These are phyloP conservation scores for Talaromyces trachyspermus DNA, from an alignment of 495 filamentous ascomycete genomes.

Conservation along the genomic window DNA sequence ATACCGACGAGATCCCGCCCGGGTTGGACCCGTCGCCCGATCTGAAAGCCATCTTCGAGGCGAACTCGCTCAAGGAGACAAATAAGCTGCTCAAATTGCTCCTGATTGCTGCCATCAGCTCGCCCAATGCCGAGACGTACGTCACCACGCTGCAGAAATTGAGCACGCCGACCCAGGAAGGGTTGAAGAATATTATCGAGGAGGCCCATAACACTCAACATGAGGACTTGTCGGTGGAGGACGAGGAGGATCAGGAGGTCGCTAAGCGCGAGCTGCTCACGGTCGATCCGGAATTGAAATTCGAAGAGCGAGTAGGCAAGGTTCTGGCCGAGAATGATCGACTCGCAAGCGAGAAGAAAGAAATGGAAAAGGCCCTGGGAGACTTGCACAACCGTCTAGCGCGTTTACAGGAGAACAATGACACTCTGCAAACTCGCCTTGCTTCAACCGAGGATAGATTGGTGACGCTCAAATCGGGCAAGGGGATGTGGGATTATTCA, in stretches of 20 bases:
- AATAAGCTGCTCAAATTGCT: constrained; percentile 58
- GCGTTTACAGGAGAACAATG: constrained; percentile 51
- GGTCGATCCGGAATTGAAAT: constrained; percentile 43
- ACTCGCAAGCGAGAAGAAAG: constrained; percentile 44
- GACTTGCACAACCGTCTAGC: constrained; percentile 50
- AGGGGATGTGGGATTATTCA: constrained; percentile 36
- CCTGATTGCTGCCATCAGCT: constrained; percentile 53
- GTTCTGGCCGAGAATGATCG: constrained; percentile 43
- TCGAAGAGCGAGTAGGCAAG: constrained; percentile 49
- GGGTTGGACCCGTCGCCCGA: constrained; percentile 45
- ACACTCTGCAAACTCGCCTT: constrained; percentile 39
- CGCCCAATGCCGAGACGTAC: constrained; percentile 47
- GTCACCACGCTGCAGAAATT: constrained; percentile 45
- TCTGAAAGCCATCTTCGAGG: constrained; percentile 52
- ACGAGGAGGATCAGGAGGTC: constrained; percentile 32
- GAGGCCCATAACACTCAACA: constrained; percentile 38
- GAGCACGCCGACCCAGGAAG: constrained; percentile 36
- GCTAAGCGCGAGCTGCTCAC: constrained; percentile 25
- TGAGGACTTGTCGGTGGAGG: constrained; percentile 26
- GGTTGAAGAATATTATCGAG: constrained; percentile 43
- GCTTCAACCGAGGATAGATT: constrained; percentile 41
- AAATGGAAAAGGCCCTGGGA: constrained; percentile 43
- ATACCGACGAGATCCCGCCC: constrained; percentile 37
- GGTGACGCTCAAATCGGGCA: constrained; percentile 35
- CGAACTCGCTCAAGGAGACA: constrained; percentile 30